Conservation (phyloP, 441 rosid species). For the Melastoma candidum region DNA sequence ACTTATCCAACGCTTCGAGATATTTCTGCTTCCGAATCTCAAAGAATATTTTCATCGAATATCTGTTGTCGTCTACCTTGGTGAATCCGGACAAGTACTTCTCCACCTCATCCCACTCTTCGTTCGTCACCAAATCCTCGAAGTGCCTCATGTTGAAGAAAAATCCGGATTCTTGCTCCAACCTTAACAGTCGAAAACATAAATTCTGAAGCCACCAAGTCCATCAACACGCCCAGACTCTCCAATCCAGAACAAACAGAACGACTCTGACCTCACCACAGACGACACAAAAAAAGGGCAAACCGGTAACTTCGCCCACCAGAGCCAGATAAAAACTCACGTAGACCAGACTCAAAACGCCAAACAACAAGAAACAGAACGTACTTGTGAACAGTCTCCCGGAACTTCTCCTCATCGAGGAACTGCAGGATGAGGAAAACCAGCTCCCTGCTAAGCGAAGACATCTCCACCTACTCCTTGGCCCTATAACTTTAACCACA, state of each 20-base stretch:
- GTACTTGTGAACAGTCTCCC: conserved; percentile 63
- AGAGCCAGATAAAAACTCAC: background rate
- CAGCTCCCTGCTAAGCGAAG: conserved; percentile 69
- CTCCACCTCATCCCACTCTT: conserved; percentile 88
- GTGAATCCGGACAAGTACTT: conserved; percentile 79
- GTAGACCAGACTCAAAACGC: background rate
- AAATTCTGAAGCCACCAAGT: background rate
- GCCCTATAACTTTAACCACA: background rate
- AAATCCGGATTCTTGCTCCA: conserved; percentile 84
- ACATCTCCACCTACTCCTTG: conserved; percentile 32
- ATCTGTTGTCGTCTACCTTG: conserved; percentile 71
- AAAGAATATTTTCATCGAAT: conserved; percentile 79
- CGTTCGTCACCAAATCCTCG: conserved; percentile 77
- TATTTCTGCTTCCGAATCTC: conserved; percentile 83
- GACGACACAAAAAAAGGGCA: background rate
- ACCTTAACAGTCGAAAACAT: conserved; percentile 17
- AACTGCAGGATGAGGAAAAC: conserved; percentile 80
- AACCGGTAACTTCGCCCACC: background rate
- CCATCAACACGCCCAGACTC: conserved; percentile 7
- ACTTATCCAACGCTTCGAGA: conserved; percentile 79
- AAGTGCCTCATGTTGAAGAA: conserved; percentile 67
- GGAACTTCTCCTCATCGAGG: conserved; percentile 78
- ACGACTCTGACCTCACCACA: background rate
- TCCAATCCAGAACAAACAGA: conserved; percentile 1
- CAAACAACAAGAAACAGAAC: conserved; percentile 3